Evolutionary conservation across 1,284 basidiomycete species (phyloP).

Genomic region (Tilletia horrida): DNA sequence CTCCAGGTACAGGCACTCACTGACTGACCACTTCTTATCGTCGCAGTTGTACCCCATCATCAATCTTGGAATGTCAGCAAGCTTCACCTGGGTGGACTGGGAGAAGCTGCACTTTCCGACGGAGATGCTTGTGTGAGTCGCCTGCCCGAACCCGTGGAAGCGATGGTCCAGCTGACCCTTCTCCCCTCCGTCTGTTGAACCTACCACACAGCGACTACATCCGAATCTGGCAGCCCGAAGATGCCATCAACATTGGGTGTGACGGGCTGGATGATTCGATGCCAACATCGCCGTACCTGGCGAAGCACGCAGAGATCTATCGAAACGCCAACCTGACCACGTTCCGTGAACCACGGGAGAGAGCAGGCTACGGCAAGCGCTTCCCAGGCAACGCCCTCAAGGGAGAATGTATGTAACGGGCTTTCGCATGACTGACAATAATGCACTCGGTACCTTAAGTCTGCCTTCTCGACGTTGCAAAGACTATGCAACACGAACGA

Average conservation of each 20-base stretch:
- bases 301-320: conserved; percentile 39
- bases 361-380: not conserved
- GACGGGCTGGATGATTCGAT: conserved; percentile 53
- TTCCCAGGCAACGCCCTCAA: conserved; percentile 1
- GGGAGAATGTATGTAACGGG: not conserved
- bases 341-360: conserved; percentile 16
- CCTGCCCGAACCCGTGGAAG: not conserved
- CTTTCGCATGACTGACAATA: no score
- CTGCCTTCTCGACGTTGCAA: no score
- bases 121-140: conserved; percentile 23
- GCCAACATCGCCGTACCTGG: conserved; percentile 63
- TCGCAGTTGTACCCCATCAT: conserved; percentile 38
- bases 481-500: no score
- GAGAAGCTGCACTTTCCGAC: conserved; percentile 27
- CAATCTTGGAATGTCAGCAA: conserved; percentile 38
- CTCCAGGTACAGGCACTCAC: not conserved
- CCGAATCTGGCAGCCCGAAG: conserved; percentile 19
- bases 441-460: no score
- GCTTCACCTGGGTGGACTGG: conserved; percentile 25
- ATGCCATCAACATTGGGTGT: conserved; percentile 37
- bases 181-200: not conserved
- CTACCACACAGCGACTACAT: conserved; percentile 17
- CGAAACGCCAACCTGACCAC: conserved; percentile 42
- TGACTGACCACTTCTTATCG: not conserved
- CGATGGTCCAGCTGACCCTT: no score